Conservation (phyloP, 2,329 filamentous ascomycete species). For the Berkeleyomyces rouxiae region DNA sequence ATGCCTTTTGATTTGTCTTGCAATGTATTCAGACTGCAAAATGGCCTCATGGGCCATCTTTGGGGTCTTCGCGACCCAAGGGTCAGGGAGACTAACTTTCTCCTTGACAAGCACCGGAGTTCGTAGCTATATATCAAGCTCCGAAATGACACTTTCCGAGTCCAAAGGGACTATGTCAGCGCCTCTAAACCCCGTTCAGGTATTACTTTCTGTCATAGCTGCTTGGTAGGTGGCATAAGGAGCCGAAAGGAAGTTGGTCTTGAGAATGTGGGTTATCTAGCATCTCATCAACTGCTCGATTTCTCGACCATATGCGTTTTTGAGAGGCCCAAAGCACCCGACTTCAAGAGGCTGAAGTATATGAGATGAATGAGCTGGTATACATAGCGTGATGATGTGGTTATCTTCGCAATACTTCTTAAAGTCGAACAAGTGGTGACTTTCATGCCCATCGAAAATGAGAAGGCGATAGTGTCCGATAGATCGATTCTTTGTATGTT, state of each 20-base stretch:
- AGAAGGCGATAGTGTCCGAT: background rate
- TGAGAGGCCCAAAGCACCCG: background rate
- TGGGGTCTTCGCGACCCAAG: background rate
- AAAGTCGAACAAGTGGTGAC: background rate
- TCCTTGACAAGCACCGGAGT: background rate
- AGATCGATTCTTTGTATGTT: background rate
- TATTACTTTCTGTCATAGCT: background rate
- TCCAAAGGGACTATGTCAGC: background rate
- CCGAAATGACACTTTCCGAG: background rate
- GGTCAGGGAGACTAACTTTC: background rate
- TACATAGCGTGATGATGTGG: background rate
- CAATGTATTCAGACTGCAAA: background rate
- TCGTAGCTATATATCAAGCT: background rate
- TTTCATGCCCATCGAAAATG: background rate
- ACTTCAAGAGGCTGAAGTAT: background rate
- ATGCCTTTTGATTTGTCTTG: background rate
- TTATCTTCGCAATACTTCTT: background rate
- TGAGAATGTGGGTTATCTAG: background rate
- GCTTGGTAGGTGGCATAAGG: background rate
- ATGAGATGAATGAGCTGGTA: background rate
- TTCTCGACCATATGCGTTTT: background rate
- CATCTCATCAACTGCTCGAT: background rate
- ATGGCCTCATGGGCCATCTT: no score
- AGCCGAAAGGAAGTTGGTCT: background rate
- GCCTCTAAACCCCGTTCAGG: background rate